Evolutionary conservation across 1,284 basidiomycete genomes (phyloP).

Genomic region (Serendipita sp.): DNA sequence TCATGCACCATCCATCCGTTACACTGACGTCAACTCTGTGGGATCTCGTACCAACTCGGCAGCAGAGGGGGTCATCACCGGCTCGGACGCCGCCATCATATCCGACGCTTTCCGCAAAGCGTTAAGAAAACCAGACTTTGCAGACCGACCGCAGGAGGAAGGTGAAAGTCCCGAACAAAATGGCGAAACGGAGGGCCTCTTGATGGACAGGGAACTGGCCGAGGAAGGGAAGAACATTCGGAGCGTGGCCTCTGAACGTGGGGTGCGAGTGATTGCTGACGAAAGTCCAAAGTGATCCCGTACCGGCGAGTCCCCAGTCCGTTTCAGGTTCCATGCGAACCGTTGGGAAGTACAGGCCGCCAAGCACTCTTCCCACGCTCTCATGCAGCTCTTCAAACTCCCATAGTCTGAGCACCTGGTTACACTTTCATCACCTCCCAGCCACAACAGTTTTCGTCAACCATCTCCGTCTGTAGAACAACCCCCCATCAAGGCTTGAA

Average conservation of each 20-base stretch:
- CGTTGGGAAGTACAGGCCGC: background rate
- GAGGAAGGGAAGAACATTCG: slow-evolving; percentile 71
- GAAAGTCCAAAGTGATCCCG: background rate
- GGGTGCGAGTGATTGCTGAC: slow-evolving; percentile 37
- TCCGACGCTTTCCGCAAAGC: slow-evolving; percentile 74
- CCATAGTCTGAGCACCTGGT: background rate
- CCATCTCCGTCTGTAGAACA: background rate
- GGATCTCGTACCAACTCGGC: slow-evolving; percentile 17
- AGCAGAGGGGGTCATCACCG: slow-evolving; percentile 56
- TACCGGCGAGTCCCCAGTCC: background rate
- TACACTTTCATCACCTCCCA: background rate
- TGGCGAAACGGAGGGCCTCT: slow-evolving; percentile 29
- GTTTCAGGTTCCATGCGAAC: background rate
- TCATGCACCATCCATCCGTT: background rate
- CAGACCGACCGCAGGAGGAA: slow-evolving; percentile 49
- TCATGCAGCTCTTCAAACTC: background rate
- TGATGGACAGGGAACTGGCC: slow-evolving; percentile 55
- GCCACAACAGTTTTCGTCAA: background rate
- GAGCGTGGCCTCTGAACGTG: slow-evolving; percentile 62
- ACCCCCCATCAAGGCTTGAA: background rate
- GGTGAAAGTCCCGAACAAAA: slow-evolving; percentile 37
- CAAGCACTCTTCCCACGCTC: too few relatives aligned
- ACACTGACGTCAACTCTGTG: slow-evolving; percentile 26
- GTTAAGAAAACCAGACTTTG: slow-evolving; percentile 71
- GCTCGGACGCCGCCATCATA: slow-evolving; percentile 75